phyloP scores from a whole-genome alignment of 176 grass and related monocot genomes.

The Musa itinerans region DNA sequence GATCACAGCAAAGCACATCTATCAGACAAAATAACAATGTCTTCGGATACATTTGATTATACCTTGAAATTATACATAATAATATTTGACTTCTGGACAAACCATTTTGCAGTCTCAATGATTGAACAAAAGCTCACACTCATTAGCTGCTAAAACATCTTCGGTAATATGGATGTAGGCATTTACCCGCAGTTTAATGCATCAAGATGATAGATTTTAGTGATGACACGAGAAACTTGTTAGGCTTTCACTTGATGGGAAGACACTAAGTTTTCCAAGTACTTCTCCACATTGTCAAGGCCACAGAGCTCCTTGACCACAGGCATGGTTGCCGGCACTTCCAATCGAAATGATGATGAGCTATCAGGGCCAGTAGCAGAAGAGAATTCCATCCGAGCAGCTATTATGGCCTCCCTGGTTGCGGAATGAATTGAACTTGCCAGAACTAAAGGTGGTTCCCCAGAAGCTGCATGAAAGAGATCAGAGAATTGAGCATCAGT shows the following conservation, averaged over 20 bases:
- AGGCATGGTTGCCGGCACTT: slow-evolving; percentile 68
- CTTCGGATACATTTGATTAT: too few relatives aligned
- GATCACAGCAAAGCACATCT: too few relatives aligned
- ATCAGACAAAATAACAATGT: too few relatives aligned
- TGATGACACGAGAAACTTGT: not conserved
- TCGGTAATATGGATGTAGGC: too few relatives aligned
- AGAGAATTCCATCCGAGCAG: slow-evolving; percentile 39
- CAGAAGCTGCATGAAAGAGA: slow-evolving; percentile 47
- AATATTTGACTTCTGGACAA: too few relatives aligned
- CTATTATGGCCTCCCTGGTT: slow-evolving; percentile 52
- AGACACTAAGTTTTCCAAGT: slow-evolving; percentile 37
- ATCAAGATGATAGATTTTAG: too few relatives aligned
- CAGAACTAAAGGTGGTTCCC: slow-evolving; percentile 83
- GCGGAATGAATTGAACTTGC: slow-evolving; percentile 76
- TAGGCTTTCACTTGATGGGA: slow-evolving; percentile 9
- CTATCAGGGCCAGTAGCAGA: slow-evolving; percentile 2
- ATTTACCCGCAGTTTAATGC: too few relatives aligned
- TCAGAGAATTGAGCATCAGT: not conserved
- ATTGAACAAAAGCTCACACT: too few relatives aligned
- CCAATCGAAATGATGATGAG: slow-evolving; percentile 17
- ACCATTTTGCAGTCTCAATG: too few relatives aligned
- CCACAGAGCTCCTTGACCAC: slow-evolving; percentile 71
- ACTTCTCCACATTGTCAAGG: slow-evolving; percentile 67
- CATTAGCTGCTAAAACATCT: too few relatives aligned
- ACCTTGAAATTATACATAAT: too few relatives aligned